Percentiles rank a stretch among this genome's conserved stretches.
Conservation (phyloP, 495 filamentous ascomycete species). For the Penicillium waksmanii region DNA sequence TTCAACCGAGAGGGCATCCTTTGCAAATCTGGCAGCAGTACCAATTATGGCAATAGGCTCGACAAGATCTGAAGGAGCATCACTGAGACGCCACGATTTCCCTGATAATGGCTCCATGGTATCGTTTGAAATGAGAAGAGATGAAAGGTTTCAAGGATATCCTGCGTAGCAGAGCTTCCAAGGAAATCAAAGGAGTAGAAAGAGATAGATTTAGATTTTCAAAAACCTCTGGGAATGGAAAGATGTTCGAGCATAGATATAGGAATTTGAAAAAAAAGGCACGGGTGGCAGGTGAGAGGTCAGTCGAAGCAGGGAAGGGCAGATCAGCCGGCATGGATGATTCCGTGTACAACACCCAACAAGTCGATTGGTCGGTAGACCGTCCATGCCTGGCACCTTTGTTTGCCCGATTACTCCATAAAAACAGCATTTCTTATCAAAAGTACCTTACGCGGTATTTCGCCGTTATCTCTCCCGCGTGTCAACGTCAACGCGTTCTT, state of each 20-base stretch:
- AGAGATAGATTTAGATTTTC: too few relatives aligned
- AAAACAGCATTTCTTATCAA: background rate
- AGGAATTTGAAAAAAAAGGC: too few relatives aligned
- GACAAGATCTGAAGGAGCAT: conserved; percentile 14
- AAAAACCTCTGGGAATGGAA: too few relatives aligned
- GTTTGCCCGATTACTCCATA: too few relatives aligned
- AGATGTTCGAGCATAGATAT: too few relatives aligned
- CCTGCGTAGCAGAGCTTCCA: background rate
- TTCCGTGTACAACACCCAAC: too few relatives aligned
- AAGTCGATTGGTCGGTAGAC: too few relatives aligned
- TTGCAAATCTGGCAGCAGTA: conserved; percentile 56
- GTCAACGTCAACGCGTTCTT: background rate
- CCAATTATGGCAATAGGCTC: conserved; percentile 62
- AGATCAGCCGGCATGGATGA: too few relatives aligned
- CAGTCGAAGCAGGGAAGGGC: too few relatives aligned
- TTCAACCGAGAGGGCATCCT: conserved; percentile 53
- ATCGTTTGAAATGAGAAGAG: background rate
- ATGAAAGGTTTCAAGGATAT: background rate
- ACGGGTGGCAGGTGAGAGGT: too few relatives aligned
- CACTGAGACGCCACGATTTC: conserved; percentile 3
- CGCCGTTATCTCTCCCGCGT: background rate
- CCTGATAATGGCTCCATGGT: conserved; percentile 16
- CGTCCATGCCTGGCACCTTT: too few relatives aligned
- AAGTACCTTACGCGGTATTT: background rate
- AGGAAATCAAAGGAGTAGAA: background rate